These are phyloP conservation scores for Penicillium daleae DNA, from an alignment of 495 filamentous ascomycete genomes.

Conservation along the genomic window DNA sequence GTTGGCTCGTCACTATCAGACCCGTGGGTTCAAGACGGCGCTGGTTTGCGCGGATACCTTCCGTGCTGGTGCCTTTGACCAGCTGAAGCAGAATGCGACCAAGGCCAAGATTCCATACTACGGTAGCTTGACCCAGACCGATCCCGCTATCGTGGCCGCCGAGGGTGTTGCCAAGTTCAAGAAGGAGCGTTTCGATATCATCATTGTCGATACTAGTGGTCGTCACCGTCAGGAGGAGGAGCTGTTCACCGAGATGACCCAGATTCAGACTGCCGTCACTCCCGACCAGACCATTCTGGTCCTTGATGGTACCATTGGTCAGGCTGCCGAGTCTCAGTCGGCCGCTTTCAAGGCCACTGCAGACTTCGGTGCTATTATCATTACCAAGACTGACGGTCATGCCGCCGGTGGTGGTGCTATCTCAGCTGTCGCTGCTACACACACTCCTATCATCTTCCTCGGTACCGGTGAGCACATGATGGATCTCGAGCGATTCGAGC, in stretches of 20 bases:
- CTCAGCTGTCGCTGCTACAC: slow-evolving; percentile 94
- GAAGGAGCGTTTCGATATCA: slow-evolving; percentile 97
- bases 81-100: slow-evolving; percentile 97
- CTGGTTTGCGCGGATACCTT: slow-evolving; percentile 99
- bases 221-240: slow-evolving; percentile 93
- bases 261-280: slow-evolving; percentile 88
- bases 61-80: slow-evolving; percentile 96
- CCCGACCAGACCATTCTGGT: slow-evolving; percentile 99
- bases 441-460: slow-evolving; percentile 96
- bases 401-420: slow-evolving; percentile 95
- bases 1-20: slow-evolving; percentile 91
- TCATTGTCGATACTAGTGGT: slow-evolving; percentile 96
- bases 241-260: slow-evolving; percentile 96
- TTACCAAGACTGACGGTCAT: slow-evolving; percentile 97
- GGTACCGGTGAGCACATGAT: slow-evolving; percentile 97
- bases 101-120: slow-evolving; percentile 99
- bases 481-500: slow-evolving; percentile 90
- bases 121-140: slow-evolving; percentile 91
- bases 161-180: slow-evolving; percentile 99
- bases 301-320: slow-evolving; percentile 93
- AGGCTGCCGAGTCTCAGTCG: slow-evolving; percentile 91
- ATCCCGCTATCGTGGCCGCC: slow-evolving; percentile 87
- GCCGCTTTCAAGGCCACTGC: slow-evolving; percentile 97
- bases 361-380: slow-evolving; percentile 97
- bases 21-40: slow-evolving; percentile 89